Conservation (phyloP, 441 rosid genomes). For the Syzygium malaccense region DNA sequence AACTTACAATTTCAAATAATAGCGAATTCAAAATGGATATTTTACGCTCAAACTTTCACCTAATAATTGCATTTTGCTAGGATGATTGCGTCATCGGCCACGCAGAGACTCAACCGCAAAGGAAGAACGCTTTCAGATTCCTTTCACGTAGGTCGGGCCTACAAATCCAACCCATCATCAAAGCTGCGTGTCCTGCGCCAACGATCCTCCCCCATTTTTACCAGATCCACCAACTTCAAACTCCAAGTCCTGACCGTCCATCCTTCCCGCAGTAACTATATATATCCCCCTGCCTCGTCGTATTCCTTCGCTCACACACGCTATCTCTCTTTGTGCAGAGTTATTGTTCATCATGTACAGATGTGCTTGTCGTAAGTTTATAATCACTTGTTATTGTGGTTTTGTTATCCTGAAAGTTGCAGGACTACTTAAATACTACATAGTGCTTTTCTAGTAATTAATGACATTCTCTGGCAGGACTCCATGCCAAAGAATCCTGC, state of each 20-base stretch:
- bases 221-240: no score
- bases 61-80: neutral
- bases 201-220: no score
- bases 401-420: neutral
- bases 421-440: neutral
- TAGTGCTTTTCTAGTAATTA: neutral
- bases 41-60: neutral
- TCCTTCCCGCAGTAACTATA: no score
- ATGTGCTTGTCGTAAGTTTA: neutral
- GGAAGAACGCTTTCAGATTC: no score
- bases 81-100: neutral
- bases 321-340: neutral
- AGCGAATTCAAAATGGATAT: neutral
- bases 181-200: no score
- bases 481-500: neutral
- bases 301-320: no score
- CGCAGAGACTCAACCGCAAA: neutral
- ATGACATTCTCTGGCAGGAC: neutral
- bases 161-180: no score
- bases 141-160: no score
- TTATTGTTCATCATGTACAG: neutral
- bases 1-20: neutral
- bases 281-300: no score
- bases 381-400: no score
- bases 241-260: no score